phyloP scores from a whole-genome alignment of 2,329 filamentous ascomycete species.

The Venturia oleaginea region DNA sequence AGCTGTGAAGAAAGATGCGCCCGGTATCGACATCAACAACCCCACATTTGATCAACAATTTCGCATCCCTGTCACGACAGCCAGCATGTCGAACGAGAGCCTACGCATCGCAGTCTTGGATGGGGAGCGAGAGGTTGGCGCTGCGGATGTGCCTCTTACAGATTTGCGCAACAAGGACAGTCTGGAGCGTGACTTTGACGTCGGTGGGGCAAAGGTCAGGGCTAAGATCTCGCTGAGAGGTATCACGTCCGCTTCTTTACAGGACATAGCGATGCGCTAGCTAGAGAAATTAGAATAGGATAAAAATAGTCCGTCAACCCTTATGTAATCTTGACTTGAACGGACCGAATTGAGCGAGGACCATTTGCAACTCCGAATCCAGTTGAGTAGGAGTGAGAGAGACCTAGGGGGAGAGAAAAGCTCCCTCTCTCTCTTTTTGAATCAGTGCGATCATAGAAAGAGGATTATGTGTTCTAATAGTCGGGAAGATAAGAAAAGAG shows the following conservation, averaged over 20 bases:
- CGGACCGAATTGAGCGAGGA: too few species aligned
- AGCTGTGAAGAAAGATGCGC: slow-evolving; percentile 33
- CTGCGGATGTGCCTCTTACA: slow-evolving; percentile 28
- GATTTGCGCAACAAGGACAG: slow-evolving; percentile 27
- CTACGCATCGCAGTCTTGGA: slow-evolving; percentile 31
- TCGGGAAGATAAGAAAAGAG: too few species aligned
- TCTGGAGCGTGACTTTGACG: slow-evolving; percentile 27
- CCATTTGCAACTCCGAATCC: too few species aligned
- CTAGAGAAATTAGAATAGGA: too few species aligned
- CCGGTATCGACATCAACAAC: slow-evolving; percentile 41
- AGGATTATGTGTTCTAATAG: too few species aligned
- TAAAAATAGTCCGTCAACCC: too few species aligned
- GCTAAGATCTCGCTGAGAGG: slow-evolving; percentile 31
- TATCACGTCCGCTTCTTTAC: slow-evolving; percentile 15
- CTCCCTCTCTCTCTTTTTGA: too few species aligned
- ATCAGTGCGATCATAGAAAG: too few species aligned
- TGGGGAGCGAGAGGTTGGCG: slow-evolving; percentile 26
- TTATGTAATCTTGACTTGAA: too few species aligned
- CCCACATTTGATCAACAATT: slow-evolving; percentile 40
- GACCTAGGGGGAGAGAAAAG: too few species aligned
- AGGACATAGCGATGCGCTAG: slow-evolving; percentile 9
- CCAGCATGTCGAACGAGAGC: slow-evolving; percentile 21
- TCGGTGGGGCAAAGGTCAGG: slow-evolving; percentile 27
- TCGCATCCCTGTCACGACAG: slow-evolving; percentile 32
- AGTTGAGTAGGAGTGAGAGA: too few species aligned